phyloP scores from a whole-genome alignment of 495 filamentous ascomycete genomes.

The Penicillium waksmanii region DNA sequence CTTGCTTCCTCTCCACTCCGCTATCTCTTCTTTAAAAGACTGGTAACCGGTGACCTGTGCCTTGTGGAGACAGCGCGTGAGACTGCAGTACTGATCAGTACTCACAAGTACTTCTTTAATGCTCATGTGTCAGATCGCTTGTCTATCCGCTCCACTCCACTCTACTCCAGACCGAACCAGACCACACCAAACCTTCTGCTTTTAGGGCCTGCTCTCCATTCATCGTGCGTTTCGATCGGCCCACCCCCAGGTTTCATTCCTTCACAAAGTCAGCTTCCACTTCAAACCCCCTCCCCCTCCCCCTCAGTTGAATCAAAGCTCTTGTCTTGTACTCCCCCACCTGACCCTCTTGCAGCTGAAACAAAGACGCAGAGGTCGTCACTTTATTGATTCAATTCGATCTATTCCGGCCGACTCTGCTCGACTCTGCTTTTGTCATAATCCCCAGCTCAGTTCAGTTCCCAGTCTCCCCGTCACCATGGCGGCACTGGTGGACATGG shows the following conservation, averaged over 20 bases:
- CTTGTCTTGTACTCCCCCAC: not conserved
- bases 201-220: not conserved
- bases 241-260: too few relatives aligned
- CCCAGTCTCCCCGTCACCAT: slow-evolving; percentile 14
- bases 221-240: too few relatives aligned
- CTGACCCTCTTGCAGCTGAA: not conserved
- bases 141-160: not conserved
- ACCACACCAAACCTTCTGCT: not conserved
- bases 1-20: not conserved
- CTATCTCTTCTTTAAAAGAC: not conserved
- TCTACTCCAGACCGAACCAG: too few relatives aligned
- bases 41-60: too few relatives aligned
- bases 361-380: not conserved
- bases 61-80: not conserved
- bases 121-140: not conserved
- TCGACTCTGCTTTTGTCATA: too few relatives aligned
- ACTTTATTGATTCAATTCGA: not conserved
- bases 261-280: too few relatives aligned
- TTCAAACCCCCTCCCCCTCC: too few relatives aligned
- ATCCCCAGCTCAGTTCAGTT: too few relatives aligned
- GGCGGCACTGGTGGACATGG: slow-evolving; percentile 25
- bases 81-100: not conserved
- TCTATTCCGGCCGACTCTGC: not conserved
- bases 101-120: not conserved
- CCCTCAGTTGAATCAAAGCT: not conserved